Evolutionary conservation across 2,329 filamentous ascomycete species (phyloP).

Genomic region (Clarireedia paspali): DNA sequence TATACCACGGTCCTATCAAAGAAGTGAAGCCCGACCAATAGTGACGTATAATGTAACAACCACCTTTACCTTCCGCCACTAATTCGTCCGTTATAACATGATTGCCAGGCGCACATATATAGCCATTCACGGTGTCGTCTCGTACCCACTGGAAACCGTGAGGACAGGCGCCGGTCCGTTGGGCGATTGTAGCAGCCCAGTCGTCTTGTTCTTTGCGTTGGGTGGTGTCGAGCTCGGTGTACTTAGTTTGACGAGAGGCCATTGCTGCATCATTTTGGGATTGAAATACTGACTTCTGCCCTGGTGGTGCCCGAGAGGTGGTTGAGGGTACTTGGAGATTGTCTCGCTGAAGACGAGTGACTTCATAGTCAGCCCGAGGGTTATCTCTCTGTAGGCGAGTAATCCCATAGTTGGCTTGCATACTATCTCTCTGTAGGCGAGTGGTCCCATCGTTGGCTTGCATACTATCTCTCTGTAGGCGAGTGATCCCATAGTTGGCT

Average conservation of each 20-base stretch:
- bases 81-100: not conserved
- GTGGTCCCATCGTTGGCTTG: too few species aligned
- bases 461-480: not conserved
- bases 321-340: not conserved
- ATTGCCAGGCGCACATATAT: constrained; percentile 11
- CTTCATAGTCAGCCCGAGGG: too few species aligned
- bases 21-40: not conserved
- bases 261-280: not conserved
- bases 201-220: not conserved
- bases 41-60: constrained; percentile 25
- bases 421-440: too few species aligned
- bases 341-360: not conserved
- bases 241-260: not conserved
- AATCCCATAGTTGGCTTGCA: too few species aligned
- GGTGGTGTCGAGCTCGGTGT: not conserved
- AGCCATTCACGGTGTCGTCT: constrained; percentile 7
- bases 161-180: not conserved
- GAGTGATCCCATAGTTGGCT: too few species aligned
- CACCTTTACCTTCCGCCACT: not conserved
- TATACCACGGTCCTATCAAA: not conserved
- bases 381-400: too few species aligned
- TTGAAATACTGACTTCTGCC: not conserved
- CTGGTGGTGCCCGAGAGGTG: not conserved
- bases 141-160: constrained; percentile 8
- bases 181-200: not conserved